Evolutionary conservation across 139 green algal species (phyloP).

Genomic region (Auxenochlorella protothecoides): DNA sequence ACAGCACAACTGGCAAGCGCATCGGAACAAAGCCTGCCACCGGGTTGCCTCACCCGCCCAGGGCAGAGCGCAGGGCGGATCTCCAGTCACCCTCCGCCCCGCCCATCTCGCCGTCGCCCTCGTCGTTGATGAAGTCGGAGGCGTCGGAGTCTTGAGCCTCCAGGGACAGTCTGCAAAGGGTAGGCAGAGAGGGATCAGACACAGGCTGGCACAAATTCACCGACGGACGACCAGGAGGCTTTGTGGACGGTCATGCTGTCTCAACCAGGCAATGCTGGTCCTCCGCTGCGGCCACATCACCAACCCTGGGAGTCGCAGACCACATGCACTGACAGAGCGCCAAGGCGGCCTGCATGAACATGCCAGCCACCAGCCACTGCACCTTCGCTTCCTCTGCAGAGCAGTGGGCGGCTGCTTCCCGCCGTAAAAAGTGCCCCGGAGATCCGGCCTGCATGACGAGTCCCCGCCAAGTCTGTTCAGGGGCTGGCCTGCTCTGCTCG

Average conservation of each 20-base stretch:
- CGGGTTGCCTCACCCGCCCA: constrained; percentile 4
- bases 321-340: background rate
- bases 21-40: background rate
- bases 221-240: background rate
- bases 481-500: background rate
- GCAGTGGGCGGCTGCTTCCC: constrained; percentile 10
- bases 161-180: constrained; percentile 9
- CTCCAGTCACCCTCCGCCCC: constrained; percentile 6
- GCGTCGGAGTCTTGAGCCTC: background rate
- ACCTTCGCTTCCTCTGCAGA: constrained; percentile 6
- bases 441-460: background rate
- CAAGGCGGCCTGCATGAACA: constrained; percentile 6
- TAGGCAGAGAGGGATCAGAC: background rate
- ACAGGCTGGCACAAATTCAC: background rate
- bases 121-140: constrained; percentile 6
- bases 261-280: background rate
- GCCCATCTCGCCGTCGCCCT: background rate
- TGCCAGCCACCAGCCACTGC: constrained; percentile 2
- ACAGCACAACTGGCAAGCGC: background rate
- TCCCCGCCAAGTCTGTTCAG: background rate
- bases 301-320: background rate
- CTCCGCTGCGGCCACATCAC: background rate
- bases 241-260: background rate
- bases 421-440: constrained; percentile 12
- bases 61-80: constrained; percentile 7